phyloP scores from a whole-genome alignment of 2,329 filamentous ascomycete genomes.

The Aspergillus sojae region DNA sequence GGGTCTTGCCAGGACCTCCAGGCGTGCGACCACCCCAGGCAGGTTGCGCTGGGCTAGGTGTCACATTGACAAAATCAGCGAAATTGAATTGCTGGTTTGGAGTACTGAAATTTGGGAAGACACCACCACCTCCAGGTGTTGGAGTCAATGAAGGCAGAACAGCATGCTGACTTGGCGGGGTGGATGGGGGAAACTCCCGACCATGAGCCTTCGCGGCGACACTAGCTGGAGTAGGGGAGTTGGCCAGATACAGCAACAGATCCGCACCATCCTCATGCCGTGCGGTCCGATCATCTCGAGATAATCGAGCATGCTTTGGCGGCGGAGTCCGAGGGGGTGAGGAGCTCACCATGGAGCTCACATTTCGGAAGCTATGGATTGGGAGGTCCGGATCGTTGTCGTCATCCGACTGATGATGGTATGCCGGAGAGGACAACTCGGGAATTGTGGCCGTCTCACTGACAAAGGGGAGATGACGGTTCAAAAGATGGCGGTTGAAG shows the following conservation, averaged over 20 bases:
- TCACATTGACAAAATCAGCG: slow-evolving; percentile 95
- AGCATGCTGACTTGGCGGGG: slow-evolving; percentile 69
- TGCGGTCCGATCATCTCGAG: slow-evolving; percentile 53
- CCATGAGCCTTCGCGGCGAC: slow-evolving; percentile 49
- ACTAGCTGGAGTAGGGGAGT: slow-evolving; percentile 84
- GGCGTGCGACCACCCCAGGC: slow-evolving; percentile 69
- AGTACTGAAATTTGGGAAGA: slow-evolving; percentile 75
- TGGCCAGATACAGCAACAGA: slow-evolving; percentile 80
- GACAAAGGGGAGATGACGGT: slow-evolving; percentile 81
- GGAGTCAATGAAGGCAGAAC: slow-evolving; percentile 54
- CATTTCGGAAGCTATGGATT: slow-evolving; percentile 45
- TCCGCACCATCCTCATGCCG: slow-evolving; percentile 80
- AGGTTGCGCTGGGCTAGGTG: slow-evolving; percentile 89
- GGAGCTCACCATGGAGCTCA: slow-evolving; percentile 63
- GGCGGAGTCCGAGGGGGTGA: slow-evolving; percentile 85
- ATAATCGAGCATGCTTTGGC: slow-evolving; percentile 56
- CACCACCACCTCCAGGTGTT: slow-evolving; percentile 67
- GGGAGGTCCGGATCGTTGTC: slow-evolving; percentile 84
- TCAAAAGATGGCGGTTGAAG: slow-evolving; percentile 72
- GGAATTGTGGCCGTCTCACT: slow-evolving; percentile 70
- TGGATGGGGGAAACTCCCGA: slow-evolving; percentile 66
- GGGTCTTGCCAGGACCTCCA: slow-evolving; percentile 64
- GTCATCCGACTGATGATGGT: slow-evolving; percentile 57
- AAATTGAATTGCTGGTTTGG: slow-evolving; percentile 89
- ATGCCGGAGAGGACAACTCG: slow-evolving; percentile 58